phyloP scores from a whole-genome alignment of 176 grass and related monocot species.

The Oryza meyeriana region DNA sequence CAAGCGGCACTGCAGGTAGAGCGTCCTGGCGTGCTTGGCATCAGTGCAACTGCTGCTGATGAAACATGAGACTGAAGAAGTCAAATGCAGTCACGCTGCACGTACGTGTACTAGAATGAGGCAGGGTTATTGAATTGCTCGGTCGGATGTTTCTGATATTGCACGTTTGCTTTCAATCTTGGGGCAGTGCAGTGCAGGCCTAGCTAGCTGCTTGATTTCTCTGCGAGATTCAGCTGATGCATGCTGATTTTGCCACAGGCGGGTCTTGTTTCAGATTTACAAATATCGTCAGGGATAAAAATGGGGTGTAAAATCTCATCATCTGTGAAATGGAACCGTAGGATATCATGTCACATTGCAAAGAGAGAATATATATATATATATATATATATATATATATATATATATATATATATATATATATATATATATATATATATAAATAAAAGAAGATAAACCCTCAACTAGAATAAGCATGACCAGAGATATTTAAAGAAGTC shows the following conservation, averaged over 20 bases:
- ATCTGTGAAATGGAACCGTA: too few species aligned
- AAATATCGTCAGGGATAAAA: not conserved
- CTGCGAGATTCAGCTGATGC: constrained; percentile 19
- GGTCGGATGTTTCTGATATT: constrained; percentile 8
- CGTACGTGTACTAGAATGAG: constrained; percentile 8
- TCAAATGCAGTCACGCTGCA: constrained; percentile 4
- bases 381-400: too few species aligned
- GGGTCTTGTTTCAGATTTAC: not conserved
- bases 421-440: too few species aligned
- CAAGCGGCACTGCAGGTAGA: not conserved
- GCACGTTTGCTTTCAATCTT: not conserved
- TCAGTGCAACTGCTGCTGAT: constrained; percentile 26
- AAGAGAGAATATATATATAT: too few species aligned
- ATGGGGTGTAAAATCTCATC: not conserved
- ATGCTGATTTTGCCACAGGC: not conserved
- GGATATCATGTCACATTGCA: too few species aligned
- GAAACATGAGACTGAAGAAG: not conserved
- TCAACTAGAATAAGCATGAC: too few species aligned
- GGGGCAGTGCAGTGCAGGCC: constrained; percentile 6
- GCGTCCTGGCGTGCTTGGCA: constrained; percentile 26
- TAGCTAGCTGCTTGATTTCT: too few species aligned
- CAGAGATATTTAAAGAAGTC: too few species aligned
- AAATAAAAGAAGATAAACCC: too few species aligned
- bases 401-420: too few species aligned
- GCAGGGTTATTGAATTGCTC: constrained; percentile 9